Conservation (phyloP, 768 basidiomycete genomes). For the Kwoniella heveanensis region DNA sequence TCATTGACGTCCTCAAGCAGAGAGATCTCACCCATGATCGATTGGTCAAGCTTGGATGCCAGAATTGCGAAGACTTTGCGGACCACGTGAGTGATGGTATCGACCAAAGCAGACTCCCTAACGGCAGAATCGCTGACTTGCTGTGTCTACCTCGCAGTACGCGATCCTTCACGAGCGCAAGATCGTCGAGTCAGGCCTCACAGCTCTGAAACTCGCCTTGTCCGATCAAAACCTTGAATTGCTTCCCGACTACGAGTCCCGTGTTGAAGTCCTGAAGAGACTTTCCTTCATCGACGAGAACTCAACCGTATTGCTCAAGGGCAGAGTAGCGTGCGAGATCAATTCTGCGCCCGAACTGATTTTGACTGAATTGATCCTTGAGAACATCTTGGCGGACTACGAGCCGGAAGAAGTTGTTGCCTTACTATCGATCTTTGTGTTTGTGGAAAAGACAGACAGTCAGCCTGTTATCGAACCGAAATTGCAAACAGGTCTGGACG, state of each 20-base stretch:
- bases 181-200: conserved; percentile 72
- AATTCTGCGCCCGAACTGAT: conserved; percentile 98
- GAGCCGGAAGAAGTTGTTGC: conserved; percentile 97
- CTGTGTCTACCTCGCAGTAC: conserved; percentile 64
- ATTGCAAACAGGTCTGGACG: conserved; percentile 75
- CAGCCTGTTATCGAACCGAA: conserved; percentile 80
- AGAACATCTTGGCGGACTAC: conserved; percentile 86
- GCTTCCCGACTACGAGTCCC: conserved; percentile 93
- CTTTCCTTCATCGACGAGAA: conserved; percentile 94
- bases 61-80: conserved; percentile 68
- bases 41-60: conserved; percentile 61
- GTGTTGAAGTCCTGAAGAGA: conserved; percentile 84
- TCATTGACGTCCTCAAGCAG: conserved; percentile 75
- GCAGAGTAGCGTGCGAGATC: conserved; percentile 99
- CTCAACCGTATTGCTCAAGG: conserved; percentile 91
- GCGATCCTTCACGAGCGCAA: conserved; percentile 72
- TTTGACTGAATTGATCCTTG: conserved; percentile 92
- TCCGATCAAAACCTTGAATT: conserved; percentile 97
- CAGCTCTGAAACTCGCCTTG: conserved; percentile 75
- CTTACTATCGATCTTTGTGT: conserved; percentile 91
- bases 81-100: conserved; percentile 66
- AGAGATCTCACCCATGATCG: conserved; percentile 62
- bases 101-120: neutral
- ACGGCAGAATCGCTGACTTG: neutral
- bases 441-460: conserved; percentile 94